phyloP scores from a whole-genome alignment of 768 basidiomycete genomes.

The Boletus tylopilopsis region DNA sequence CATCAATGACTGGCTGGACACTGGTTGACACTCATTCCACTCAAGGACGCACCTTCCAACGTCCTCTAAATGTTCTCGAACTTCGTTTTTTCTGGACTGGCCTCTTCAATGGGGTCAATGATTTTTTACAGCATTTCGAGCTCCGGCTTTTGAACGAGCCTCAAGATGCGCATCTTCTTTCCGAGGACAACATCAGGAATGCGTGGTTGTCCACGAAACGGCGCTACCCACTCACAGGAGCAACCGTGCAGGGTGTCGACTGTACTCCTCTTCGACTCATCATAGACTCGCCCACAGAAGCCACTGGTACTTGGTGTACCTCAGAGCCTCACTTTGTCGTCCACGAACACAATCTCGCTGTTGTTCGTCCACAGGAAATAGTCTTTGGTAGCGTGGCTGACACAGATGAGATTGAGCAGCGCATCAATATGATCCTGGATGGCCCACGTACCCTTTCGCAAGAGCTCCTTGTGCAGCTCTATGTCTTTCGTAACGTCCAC shows the following conservation, averaged over 20 bases:
- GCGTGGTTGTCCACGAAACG: constrained; percentile 48
- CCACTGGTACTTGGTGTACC: not conserved
- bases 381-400: constrained; percentile 32
- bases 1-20: constrained; percentile 2
- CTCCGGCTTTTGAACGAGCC: constrained; percentile 25
- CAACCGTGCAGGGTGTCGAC: constrained; percentile 29
- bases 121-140: constrained; percentile 36
- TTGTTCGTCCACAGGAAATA: constrained; percentile 37
- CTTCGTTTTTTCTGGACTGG: constrained; percentile 40
- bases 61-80: constrained; percentile 41
- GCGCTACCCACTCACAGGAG: constrained; percentile 47
- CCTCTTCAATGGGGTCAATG: constrained; percentile 43
- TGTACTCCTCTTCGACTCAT: not conserved
- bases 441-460: constrained; percentile 41
- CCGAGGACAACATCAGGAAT: constrained; percentile 34
- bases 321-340: constrained; percentile 35
- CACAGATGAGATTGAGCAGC: constrained; percentile 31
- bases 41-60: constrained; percentile 17
- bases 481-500: constrained; percentile 36
- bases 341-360: constrained; percentile 32
- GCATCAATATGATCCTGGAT: constrained; percentile 31
- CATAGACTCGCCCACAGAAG: not conserved
- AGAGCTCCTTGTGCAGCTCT: constrained; percentile 40
- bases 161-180: constrained; percentile 23
- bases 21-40: constrained; percentile 1